Evolutionary conservation across 2,329 filamentous ascomycete species (phyloP).

Genomic region (Pezicula neosporulosa): DNA sequence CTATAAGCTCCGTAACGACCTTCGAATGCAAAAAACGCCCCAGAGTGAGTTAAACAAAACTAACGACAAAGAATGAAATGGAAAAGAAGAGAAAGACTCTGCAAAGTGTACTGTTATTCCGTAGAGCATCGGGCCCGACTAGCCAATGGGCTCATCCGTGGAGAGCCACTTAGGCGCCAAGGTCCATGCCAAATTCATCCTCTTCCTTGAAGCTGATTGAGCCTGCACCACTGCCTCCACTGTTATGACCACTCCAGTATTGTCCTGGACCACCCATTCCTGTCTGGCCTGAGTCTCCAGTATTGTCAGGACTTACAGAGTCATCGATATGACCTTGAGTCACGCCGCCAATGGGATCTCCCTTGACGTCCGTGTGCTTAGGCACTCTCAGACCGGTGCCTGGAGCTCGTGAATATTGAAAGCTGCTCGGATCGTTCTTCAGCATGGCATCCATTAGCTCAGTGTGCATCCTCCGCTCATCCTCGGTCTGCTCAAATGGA

Average conservation of each 20-base stretch:
- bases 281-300: constrained; percentile 22
- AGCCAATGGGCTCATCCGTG: background rate
- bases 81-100: constrained; percentile 11
- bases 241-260: constrained; percentile 68
- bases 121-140: background rate
- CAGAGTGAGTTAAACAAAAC: constrained; percentile 24
- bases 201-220: constrained; percentile 85
- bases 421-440: constrained; percentile 70
- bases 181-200: constrained; percentile 87
- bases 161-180: constrained; percentile 38
- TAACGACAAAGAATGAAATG: constrained; percentile 17
- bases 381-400: constrained; percentile 88
- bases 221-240: constrained; percentile 65
- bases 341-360: constrained; percentile 63
- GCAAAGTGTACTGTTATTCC: constrained; percentile 8
- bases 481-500: constrained; percentile 82
- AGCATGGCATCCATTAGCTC: constrained; percentile 85
- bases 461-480: constrained; percentile 92
- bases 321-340: constrained; percentile 31
- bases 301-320: constrained; percentile 50
- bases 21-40: constrained; percentile 29
- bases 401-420: constrained; percentile 78
- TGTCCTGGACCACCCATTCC: constrained; percentile 35
- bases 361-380: constrained; percentile 87
- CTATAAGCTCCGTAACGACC: constrained; percentile 20